phyloP scores from a whole-genome alignment of 257 asterid species.

The Petrea volubilis region DNA sequence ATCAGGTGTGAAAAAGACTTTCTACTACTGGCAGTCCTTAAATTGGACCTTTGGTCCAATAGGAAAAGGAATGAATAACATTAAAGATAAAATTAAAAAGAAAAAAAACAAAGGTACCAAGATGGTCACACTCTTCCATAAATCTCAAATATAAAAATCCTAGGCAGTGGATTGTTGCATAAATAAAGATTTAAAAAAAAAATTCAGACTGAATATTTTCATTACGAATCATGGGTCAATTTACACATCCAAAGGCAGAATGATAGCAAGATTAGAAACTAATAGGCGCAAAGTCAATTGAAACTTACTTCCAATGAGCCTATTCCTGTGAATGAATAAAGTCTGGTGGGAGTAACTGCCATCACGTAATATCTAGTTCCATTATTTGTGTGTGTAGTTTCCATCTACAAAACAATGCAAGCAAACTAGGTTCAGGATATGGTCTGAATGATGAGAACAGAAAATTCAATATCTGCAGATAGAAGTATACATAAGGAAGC shows the following conservation, averaged over 20 bases:
- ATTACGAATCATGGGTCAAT: not conserved
- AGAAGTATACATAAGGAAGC: not conserved
- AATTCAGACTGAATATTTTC: not conserved
- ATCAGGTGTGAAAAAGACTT: not conserved
- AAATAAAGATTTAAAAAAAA: not conserved
- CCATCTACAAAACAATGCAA: slow-evolving; percentile 65
- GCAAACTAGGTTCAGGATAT: not conserved
- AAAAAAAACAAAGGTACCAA: not conserved
- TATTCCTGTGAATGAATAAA: slow-evolving; percentile 90
- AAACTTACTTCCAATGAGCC: slow-evolving; percentile 84
- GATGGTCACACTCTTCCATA: not conserved
- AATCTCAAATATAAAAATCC: not conserved
- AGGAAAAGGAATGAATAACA: not conserved
- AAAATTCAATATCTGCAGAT: slow-evolving; percentile 11
- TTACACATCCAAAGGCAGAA: slow-evolving; percentile 20
- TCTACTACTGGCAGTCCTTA: not conserved
- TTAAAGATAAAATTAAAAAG: too few species aligned
- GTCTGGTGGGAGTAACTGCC: slow-evolving; percentile 99
- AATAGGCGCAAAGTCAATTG: slow-evolving; percentile 14
- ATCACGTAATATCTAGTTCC: slow-evolving; percentile 86
- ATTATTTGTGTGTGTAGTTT: slow-evolving; percentile 59
- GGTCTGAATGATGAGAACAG: slow-evolving; percentile 17
- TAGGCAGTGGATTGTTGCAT: not conserved
- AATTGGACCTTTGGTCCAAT: not conserved
- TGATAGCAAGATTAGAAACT: not conserved